Evolutionary conservation across 768 basidiomycete species (phyloP), one percentile per base, ranked within the genome.

Genomic region (Agaricus sinodeliciosus): DNA sequence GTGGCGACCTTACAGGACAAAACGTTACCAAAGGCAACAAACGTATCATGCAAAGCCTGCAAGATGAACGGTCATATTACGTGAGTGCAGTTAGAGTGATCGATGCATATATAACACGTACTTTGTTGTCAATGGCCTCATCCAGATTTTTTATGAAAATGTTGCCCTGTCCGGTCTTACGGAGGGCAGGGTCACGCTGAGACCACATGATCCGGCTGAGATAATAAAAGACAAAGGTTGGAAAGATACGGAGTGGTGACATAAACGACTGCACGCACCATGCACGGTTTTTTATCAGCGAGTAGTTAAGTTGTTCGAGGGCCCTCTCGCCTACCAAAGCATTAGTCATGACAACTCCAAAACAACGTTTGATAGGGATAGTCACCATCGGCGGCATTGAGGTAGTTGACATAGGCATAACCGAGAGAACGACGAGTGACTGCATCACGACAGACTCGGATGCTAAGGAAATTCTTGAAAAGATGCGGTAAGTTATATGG

Each of bases 121-220:
- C 89, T 82, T 97, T 97, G 80, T 99, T 97, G 74, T 99, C 96
- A 61, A 97, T 97, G 53, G 78, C 79, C 71, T 95, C 92, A 64
- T 96, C 94, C 60, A 99, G 74, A 74, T 99, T 99, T 78, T 99
- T 99, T 75, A 99, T 98, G 77, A 99, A 99, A 66, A 99, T 93
- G 71, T 99, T 99, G 70, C 96, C 96, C 75, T 97, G 94, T 59
- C 94, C 94, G 58, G 94, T 97, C 84, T 98, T 98, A 72, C 96
- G 90, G 67, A 99, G 85, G 61, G 94, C 92, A 55, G 96, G 96
- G 76, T 98, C 96, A 69, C 96, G 91, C 81, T 98, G 96, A 65
- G 94, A 97, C 95, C 96, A 98, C 96, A 99, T 99, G 80, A 99
- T 99, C 64, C 96, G 92, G 78, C 90, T 92, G 60, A 53, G 49